Evolutionary conservation across 75 land plant species (phyloP).

Genomic region (Pinus taeda): DNA sequence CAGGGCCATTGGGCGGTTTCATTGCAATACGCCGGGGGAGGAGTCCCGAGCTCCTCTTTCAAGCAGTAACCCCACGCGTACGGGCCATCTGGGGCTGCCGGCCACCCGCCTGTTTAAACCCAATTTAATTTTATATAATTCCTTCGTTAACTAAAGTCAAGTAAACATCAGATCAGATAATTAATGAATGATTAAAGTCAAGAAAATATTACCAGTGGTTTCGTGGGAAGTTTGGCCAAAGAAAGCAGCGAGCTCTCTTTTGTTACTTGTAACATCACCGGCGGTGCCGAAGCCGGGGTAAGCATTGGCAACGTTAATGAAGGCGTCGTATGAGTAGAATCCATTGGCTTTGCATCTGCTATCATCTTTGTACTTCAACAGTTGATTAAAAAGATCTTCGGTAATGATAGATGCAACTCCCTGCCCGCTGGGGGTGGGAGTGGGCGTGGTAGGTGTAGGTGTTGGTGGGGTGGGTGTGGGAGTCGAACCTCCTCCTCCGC

Average conservation of each 20-base stretch:
- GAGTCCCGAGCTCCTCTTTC: slow-evolving; percentile 16
- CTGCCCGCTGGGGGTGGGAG: background rate
- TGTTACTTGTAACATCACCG: slow-evolving; percentile 25
- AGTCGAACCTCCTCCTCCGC: slow-evolving; percentile 1
- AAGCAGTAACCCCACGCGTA: slow-evolving; percentile 73
- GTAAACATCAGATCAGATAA: too few species aligned
- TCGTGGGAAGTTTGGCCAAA: slow-evolving; percentile 67
- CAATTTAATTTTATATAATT: too few species aligned
- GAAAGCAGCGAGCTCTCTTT: slow-evolving; percentile 78
- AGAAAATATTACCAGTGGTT: slow-evolving; percentile 41
- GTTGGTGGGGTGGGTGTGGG: background rate
- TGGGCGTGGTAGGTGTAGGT: background rate
- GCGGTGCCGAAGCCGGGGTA: slow-evolving; percentile 51
- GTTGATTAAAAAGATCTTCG: slow-evolving; percentile 35
- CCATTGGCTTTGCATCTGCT: slow-evolving; percentile 26
- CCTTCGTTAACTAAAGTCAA: too few species aligned
- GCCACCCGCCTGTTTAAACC: slow-evolving; percentile 55
- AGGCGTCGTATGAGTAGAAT: slow-evolving; percentile 61
- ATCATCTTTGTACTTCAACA: slow-evolving; percentile 41
- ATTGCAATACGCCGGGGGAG: background rate
- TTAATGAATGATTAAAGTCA: too few species aligned
- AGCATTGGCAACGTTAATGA: slow-evolving; percentile 47
- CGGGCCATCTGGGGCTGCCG: slow-evolving; percentile 65
- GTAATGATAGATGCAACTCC: slow-evolving; percentile 21
- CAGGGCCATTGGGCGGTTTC: background rate